A percentile compares a stretch with the other conserved stretches of the same genome.
Conservation (phyloP, 2,329 filamentous ascomycete species). For the Aureobasidium musti region DNA sequence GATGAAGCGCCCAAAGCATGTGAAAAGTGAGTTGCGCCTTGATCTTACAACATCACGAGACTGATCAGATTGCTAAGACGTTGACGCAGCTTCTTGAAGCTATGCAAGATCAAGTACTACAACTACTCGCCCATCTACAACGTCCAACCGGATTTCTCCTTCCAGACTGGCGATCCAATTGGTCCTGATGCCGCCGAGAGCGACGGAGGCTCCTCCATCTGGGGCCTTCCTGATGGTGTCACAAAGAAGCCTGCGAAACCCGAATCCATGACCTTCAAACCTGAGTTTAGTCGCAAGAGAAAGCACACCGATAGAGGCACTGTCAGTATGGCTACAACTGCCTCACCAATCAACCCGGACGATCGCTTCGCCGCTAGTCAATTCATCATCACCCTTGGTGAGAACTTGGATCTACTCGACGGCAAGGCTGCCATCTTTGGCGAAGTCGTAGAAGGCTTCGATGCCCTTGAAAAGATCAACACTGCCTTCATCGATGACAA, state of each 20-base stretch:
- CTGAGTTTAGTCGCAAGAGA: conserved; percentile 81
- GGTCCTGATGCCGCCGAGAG: conserved; percentile 81
- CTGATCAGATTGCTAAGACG: conserved; percentile 60
- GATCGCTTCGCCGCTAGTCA: conserved; percentile 83
- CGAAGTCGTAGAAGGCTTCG: conserved; percentile 93
- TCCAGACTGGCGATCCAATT: conserved; percentile 92
- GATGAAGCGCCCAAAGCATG: conserved; percentile 89
- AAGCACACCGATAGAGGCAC: conserved; percentile 89
- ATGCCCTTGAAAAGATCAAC: conserved; percentile 91
- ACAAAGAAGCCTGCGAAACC: conserved; percentile 64
- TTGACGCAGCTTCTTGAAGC: conserved; percentile 80
- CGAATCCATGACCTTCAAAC: conserved; percentile 60
- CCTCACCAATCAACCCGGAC: conserved; percentile 73
- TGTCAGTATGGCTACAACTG: conserved; percentile 95
- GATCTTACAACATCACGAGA: conserved; percentile 40
- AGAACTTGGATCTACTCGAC: conserved; percentile 86
- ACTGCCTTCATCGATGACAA: conserved; percentile 81
- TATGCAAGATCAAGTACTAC: conserved; percentile 99
- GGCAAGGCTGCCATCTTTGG: conserved; percentile 95
- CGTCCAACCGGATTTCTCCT: conserved; percentile 92
- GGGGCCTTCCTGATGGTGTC: conserved; percentile 71
- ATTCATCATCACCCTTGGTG: conserved; percentile 88
- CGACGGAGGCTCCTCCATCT: conserved; percentile 91
- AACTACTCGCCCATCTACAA: conserved; percentile 93
- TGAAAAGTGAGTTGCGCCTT: conserved; percentile 72